Evolutionary conservation across 2,329 filamentous ascomycete species (phyloP).

Genomic region (Cadophora sp.): DNA sequence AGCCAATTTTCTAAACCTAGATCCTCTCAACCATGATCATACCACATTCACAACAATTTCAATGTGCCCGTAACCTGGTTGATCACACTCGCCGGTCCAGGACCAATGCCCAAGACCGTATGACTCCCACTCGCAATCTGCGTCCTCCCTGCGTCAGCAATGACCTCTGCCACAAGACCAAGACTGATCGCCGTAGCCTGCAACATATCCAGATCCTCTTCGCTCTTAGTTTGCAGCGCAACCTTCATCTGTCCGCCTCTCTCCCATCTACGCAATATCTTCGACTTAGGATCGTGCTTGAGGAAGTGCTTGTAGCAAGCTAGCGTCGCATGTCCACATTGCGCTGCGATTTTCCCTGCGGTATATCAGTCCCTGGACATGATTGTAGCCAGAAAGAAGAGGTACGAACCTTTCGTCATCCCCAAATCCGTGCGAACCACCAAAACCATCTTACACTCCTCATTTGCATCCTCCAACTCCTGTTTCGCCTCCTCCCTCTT

Average conservation of each 20-base stretch:
- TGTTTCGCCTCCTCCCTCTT: conserved; percentile 48
- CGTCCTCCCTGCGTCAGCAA: conserved; percentile 94
- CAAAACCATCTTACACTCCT: conserved; percentile 94
- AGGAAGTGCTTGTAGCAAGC: conserved; percentile 92
- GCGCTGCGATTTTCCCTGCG: conserved; percentile 93
- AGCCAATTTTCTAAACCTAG: background rate
- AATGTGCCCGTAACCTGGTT: conserved; percentile 85
- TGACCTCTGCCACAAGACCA: conserved; percentile 86
- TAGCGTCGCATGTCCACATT: conserved; percentile 94
- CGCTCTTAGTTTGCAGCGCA: conserved; percentile 84
- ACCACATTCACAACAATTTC: conserved; percentile 71
- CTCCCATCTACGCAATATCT: conserved; percentile 85
- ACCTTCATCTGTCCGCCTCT: conserved; percentile 88
- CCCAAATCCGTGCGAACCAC: conserved; percentile 93
- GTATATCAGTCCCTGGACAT: conserved; percentile 8
- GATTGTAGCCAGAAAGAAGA: conserved; percentile 26
- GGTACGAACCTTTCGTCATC: conserved; percentile 86
- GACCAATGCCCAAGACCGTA: conserved; percentile 86
- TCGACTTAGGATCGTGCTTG: conserved; percentile 58
- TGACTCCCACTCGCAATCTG: conserved; percentile 94
- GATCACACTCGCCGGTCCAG: conserved; percentile 84
- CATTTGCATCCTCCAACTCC: conserved; percentile 52
- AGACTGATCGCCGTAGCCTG: conserved; percentile 82
- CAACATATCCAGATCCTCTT: conserved; percentile 78
- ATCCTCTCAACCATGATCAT: background rate